These are phyloP conservation scores for Camelina laxa DNA, from an alignment of 345 rosid genomes.

Conservation along the genomic window DNA sequence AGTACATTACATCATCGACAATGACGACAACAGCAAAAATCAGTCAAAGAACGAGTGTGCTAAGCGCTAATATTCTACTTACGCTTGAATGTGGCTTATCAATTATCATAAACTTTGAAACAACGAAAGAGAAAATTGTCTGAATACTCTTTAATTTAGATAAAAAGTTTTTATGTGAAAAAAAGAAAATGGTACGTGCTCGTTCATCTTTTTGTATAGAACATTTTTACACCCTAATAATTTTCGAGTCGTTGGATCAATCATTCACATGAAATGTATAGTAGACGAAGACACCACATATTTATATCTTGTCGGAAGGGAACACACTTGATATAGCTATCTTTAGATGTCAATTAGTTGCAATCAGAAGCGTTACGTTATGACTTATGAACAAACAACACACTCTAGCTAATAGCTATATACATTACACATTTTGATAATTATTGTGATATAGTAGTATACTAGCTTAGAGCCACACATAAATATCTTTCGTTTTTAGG, in stretches of 20 bases:
- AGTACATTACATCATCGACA: neutral
- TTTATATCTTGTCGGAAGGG: neutral
- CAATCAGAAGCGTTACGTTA: slow-evolving; percentile 7
- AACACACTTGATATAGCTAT: neutral
- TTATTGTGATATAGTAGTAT: neutral
- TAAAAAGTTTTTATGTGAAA: neutral
- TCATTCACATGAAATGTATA: neutral
- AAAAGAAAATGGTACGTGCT: neutral
- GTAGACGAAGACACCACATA: slow-evolving; percentile 2
- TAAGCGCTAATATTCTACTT: neutral
- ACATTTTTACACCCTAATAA: neutral
- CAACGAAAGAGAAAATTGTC: neutral
- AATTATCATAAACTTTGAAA: neutral
- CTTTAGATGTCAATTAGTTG: slow-evolving; percentile 15
- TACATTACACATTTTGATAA: neutral
- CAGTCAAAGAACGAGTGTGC: neutral
- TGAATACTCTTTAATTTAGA: neutral
- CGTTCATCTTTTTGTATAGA: neutral
- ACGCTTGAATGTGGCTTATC: neutral
- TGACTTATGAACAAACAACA: too few relatives aligned
- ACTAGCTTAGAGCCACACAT: neutral
- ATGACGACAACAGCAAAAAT: neutral
- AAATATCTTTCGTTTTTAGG: slow-evolving; percentile 11
- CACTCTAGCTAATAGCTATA: neutral
- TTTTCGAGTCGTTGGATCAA: neutral